Conservation (phyloP, 768 basidiomycete species). For the Pisolithus orientalis region DNA sequence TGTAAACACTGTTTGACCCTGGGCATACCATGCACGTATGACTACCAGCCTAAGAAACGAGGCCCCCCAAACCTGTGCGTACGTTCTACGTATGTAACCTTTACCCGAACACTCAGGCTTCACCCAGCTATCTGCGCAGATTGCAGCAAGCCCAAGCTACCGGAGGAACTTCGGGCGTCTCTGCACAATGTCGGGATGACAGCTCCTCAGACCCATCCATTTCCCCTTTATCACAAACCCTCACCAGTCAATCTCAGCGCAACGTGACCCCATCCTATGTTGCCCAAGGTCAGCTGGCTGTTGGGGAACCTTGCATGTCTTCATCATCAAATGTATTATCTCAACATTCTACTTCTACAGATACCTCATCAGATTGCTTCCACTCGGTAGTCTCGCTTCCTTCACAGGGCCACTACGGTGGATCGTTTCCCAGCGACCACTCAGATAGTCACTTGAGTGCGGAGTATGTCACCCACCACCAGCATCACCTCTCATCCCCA, state of each 20-base stretch:
- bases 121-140: conserved; percentile 62
- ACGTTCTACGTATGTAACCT: not conserved
- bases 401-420: conserved; percentile 31
- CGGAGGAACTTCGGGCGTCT: conserved; percentile 47
- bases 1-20: conserved; percentile 87
- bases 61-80: conserved; percentile 87
- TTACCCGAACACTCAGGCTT: not conserved
- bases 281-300: conserved; percentile 25
- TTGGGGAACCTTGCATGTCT: conserved; percentile 44
- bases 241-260: conserved; percentile 45
- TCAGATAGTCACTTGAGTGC: not conserved
- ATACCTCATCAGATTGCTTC: conserved; percentile 58
- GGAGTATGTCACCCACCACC: not conserved
- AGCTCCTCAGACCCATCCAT: conserved; percentile 42
- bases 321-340: conserved; percentile 42
- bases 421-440: conserved; percentile 10
- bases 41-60: conserved; percentile 90
- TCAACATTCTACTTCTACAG: conserved; percentile 63
- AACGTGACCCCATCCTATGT: conserved; percentile 39
- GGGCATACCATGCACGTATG: conserved; percentile 81
- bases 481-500: not conserved
- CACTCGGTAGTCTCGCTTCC: conserved; percentile 29
- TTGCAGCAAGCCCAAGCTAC: conserved; percentile 63
- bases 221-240: conserved; percentile 25
- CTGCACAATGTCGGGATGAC: conserved; percentile 32